A percentile compares a stretch with the other conserved stretches of the same genome.
Conservation (phyloP, 768 basidiomycete species). For the Artomyces pyxidatus region DNA sequence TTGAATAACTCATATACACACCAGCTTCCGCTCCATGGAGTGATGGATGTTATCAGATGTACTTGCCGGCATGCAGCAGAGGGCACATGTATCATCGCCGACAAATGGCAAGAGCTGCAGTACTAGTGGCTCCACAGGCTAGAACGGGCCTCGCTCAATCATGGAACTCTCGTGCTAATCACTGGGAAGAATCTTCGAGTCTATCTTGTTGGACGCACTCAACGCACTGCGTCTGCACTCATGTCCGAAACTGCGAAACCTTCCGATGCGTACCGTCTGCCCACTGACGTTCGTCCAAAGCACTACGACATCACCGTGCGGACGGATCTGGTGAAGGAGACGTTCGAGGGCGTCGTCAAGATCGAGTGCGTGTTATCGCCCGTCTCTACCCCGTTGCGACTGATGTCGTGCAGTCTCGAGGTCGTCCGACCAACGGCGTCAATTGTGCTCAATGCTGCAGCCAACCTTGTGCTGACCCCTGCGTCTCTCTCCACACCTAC, state of each 20-base stretch:
- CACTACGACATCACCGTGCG: slow-evolving; percentile 77
- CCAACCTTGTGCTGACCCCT: slow-evolving; percentile 47
- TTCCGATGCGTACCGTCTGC: slow-evolving; percentile 43
- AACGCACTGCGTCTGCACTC: no score
- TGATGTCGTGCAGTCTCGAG: slow-evolving; percentile 58
- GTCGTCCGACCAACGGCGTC: slow-evolving; percentile 50
- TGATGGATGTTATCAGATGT: no score
- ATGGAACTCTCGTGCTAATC: no score
- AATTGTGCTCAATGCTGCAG: slow-evolving; percentile 56
- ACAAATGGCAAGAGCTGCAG: no score
- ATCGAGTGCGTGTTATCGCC: slow-evolving; percentile 34
- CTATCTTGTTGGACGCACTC: no score
- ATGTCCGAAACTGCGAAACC: background rate
- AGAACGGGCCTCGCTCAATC: no score
- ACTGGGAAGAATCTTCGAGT: no score
- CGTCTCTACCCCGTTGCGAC: background rate
- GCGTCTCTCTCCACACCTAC: slow-evolving; percentile 52
- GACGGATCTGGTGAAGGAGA: slow-evolving; percentile 70
- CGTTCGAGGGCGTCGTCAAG: slow-evolving; percentile 70
- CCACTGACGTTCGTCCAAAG: slow-evolving; percentile 53
- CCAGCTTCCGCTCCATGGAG: no score
- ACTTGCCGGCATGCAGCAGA: no score
- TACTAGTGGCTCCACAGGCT: no score
- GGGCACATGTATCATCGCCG: no score
- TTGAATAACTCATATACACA: no score